Evolutionary conservation across 345 rosid species (phyloP), one percentile per base, ranked within the genome.

Genomic region (Lepidium africanum): DNA sequence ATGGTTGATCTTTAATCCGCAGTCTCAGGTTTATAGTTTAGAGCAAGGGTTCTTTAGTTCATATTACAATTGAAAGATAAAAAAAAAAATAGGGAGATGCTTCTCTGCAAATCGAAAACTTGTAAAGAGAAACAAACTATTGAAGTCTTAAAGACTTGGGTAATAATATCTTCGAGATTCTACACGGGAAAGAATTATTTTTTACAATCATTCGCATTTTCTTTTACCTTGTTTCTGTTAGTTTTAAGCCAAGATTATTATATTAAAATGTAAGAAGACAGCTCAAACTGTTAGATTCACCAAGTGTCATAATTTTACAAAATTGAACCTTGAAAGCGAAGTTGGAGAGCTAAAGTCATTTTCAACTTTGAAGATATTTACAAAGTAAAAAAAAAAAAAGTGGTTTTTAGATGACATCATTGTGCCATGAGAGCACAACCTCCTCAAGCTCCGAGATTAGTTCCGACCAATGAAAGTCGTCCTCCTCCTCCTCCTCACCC

Each of bases 361-460:
- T 46, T 13, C 2, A 30, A 6, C 33, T 30, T 30, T 30, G 7
- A 30, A 19, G 36, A 23, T 13, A 40, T 39, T 1, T 40, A 59
- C 35, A 43, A 39, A 53, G 2, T 14, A 52, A 11, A 15, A 17
- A 53, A 40, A n/a, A 52, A 11, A 15, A 17, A 53, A 40, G 21
- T 5, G 16, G 27, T 5, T 6, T 17, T n/a, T 76, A 72, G 56
- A 63, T 15, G 27, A 69, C 74, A 14, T 71, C 79, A 37, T 32
- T 74, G 49, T 90, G 83, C 92, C 94, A 87, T 7, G 87, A 70
- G 38, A 71, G 81, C 66, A 88, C 86, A 38, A 87, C 76, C 59
- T 90, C 87, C 37, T 77, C 83, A 54, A 93, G 80, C 60, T 85
- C 92, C 7, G 75, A 71, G 51, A 78, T 85, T 63, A 87, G 74